Conservation (phyloP, 2,329 filamentous ascomycete genomes). For the Claviceps sp. region DNA sequence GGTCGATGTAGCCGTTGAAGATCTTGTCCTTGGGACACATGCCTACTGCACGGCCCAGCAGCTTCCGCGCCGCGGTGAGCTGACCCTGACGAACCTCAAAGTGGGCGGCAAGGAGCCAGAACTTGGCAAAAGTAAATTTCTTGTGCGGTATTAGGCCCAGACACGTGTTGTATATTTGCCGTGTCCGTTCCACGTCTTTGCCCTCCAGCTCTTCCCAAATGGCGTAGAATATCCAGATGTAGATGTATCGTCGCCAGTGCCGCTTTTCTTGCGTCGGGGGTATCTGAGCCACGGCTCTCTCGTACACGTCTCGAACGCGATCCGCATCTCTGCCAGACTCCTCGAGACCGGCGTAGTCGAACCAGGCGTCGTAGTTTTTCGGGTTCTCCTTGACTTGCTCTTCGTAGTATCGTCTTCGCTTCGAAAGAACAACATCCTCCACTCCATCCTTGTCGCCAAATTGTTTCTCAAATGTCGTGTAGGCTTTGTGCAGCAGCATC, state of each 20-base stretch:
- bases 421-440: slow-evolving; percentile 90
- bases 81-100: slow-evolving; percentile 86
- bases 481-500: slow-evolving; percentile 74
- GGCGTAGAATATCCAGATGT: slow-evolving; percentile 95
- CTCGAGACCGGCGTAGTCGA: slow-evolving; percentile 85
- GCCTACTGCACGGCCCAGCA: slow-evolving; percentile 78
- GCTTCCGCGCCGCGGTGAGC: slow-evolving; percentile 69
- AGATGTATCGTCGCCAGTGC: slow-evolving; percentile 95
- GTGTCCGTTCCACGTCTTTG: slow-evolving; percentile 62
- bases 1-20: slow-evolving; percentile 84
- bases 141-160: slow-evolving; percentile 84
- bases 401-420: slow-evolving; percentile 85
- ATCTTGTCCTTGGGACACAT: slow-evolving; percentile 94
- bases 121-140: slow-evolving; percentile 92
- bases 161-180: slow-evolving; percentile 84
- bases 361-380: slow-evolving; percentile 95
- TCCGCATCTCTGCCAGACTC: slow-evolving; percentile 73
- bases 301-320: slow-evolving; percentile 82
- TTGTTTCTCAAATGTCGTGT: slow-evolving; percentile 97
- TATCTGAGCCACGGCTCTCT: slow-evolving; percentile 87
- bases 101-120: slow-evolving; percentile 88
- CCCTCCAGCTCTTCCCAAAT: slow-evolving; percentile 86
- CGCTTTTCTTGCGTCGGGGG: slow-evolving; percentile 93
- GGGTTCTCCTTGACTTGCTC: slow-evolving; percentile 87
- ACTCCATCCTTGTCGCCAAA: slow-evolving; percentile 88